phyloP scores from a whole-genome alignment of 176 grass and related monocot genomes.

The Oryza longistaminata region DNA sequence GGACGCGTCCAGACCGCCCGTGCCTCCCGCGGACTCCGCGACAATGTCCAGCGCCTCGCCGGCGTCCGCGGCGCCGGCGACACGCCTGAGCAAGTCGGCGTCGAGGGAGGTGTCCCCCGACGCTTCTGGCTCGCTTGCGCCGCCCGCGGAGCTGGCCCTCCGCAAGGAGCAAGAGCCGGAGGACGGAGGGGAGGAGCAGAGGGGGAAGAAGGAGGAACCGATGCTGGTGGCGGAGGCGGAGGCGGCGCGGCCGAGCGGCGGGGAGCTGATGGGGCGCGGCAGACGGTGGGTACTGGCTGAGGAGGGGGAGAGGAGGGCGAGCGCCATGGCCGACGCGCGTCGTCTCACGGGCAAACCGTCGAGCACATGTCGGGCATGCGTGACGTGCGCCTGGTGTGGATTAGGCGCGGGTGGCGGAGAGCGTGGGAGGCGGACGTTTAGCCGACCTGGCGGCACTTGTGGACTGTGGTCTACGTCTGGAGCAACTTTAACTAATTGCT shows the following conservation, averaged over 20 bases:
- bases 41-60: slow-evolving; percentile 57
- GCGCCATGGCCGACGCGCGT: slow-evolving; percentile 49
- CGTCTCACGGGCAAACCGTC: slow-evolving; percentile 35
- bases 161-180: slow-evolving; percentile 6
- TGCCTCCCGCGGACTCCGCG: slow-evolving; percentile 32
- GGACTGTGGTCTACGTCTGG: too few relatives aligned
- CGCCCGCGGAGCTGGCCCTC: slow-evolving; percentile 38
- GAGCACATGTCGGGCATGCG: slow-evolving; percentile 31
- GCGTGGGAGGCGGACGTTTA: background rate
- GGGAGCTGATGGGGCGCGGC: slow-evolving; percentile 8
- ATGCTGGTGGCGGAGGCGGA: background rate
- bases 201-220: slow-evolving; percentile 14
- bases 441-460: too few relatives aligned
- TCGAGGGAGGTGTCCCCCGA: slow-evolving; percentile 32
- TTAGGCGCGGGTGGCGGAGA: slow-evolving; percentile 51
- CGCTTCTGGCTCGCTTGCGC: slow-evolving; percentile 28
- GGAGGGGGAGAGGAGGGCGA: slow-evolving; percentile 42
- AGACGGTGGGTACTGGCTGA: slow-evolving; percentile 11
- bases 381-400: slow-evolving; percentile 22
- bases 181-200: background rate
- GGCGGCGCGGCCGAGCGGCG: background rate
- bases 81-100: slow-evolving; percentile 42
- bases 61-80: slow-evolving; percentile 51
- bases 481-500: too few relatives aligned
- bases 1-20: slow-evolving; percentile 25